Evolutionary conservation across 2,329 filamentous ascomycete genomes (phyloP).

Genomic region (Sporothrix variecibatus): DNA sequence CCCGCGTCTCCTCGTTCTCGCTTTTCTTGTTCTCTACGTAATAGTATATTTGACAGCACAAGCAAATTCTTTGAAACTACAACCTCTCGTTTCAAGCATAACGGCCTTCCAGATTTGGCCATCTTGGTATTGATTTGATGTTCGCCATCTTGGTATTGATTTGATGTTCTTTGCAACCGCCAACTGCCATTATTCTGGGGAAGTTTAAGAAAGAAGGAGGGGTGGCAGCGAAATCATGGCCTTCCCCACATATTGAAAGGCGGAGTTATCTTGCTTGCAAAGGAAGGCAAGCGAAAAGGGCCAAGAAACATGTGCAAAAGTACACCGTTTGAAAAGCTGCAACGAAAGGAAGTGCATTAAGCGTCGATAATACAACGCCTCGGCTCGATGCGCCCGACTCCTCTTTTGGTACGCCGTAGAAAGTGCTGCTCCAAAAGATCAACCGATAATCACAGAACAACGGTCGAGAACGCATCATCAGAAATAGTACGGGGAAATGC

Average conservation of each 20-base stretch:
- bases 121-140: not conserved
- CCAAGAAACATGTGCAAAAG: not conserved
- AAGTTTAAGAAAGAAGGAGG: not conserved
- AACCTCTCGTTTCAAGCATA: not conserved
- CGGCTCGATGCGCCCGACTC: constrained; percentile 19
- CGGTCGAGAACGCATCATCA: not conserved
- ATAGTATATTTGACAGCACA: not conserved
- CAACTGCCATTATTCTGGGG: not conserved
- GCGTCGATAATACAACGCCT: not conserved
- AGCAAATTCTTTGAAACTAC: not conserved
- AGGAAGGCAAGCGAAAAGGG: not conserved
- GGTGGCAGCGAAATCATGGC: not conserved
- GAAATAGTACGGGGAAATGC: not conserved
- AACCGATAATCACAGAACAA: not conserved
- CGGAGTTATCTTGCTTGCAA: not conserved
- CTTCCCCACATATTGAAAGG: not conserved
- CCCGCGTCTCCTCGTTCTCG: not conserved
- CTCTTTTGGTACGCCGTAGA: not conserved
- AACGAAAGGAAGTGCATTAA: not conserved
- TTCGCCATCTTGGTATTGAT: not conserved
- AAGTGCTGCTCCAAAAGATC: not conserved
- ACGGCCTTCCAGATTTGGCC: not conserved
- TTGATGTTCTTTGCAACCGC: not conserved
- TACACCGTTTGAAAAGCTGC: not conserved
- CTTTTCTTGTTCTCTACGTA: not conserved